These are phyloP conservation scores for Diaporthe capsici DNA, from an alignment of 2,329 filamentous ascomycete genomes.

Conservation along the genomic window DNA sequence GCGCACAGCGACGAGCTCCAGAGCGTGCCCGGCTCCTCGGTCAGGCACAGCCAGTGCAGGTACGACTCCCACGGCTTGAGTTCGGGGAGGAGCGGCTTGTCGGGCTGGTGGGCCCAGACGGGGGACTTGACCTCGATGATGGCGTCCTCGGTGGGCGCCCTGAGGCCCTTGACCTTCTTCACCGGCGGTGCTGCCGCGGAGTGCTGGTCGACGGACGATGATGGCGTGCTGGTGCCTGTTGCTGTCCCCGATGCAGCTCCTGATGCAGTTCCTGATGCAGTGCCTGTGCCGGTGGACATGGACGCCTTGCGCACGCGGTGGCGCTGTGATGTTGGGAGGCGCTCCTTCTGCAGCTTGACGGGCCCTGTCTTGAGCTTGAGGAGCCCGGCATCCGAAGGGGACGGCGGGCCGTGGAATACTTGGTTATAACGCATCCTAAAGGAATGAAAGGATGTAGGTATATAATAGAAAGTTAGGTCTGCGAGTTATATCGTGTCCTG, in stretches of 20 bases:
- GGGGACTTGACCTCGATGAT: slow-evolving; percentile 34
- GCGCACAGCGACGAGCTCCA: slow-evolving; percentile 39
- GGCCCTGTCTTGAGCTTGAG: slow-evolving; percentile 36
- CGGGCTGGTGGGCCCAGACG: neutral
- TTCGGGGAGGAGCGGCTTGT: slow-evolving; percentile 16
- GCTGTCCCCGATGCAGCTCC: neutral
- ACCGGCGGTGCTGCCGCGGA: neutral
- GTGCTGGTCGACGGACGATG: slow-evolving; percentile 10
- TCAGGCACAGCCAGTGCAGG: slow-evolving; percentile 39
- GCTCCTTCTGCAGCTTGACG: slow-evolving; percentile 33
- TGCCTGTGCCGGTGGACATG: slow-evolving; percentile 20
- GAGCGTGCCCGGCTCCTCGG: slow-evolving; percentile 39
- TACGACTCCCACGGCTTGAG: slow-evolving; percentile 40
- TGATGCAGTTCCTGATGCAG: neutral
- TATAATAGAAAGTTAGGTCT: neutral
- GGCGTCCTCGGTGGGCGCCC: slow-evolving; percentile 25
- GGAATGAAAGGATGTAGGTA: neutral
- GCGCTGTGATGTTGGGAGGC: slow-evolving; percentile 38
- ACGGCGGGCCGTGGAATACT: slow-evolving; percentile 37
- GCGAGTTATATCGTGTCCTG: slow-evolving; percentile 16
- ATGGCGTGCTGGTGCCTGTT: slow-evolving; percentile 25
- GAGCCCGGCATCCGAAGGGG: slow-evolving; percentile 37
- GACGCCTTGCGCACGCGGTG: slow-evolving; percentile 39
- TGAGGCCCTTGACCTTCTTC: slow-evolving; percentile 2
- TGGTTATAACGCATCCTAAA: slow-evolving; percentile 40